Base-by-base conservation (phyloP, 106 monocot genomes). In the Dendrobium nobile region DNA sequence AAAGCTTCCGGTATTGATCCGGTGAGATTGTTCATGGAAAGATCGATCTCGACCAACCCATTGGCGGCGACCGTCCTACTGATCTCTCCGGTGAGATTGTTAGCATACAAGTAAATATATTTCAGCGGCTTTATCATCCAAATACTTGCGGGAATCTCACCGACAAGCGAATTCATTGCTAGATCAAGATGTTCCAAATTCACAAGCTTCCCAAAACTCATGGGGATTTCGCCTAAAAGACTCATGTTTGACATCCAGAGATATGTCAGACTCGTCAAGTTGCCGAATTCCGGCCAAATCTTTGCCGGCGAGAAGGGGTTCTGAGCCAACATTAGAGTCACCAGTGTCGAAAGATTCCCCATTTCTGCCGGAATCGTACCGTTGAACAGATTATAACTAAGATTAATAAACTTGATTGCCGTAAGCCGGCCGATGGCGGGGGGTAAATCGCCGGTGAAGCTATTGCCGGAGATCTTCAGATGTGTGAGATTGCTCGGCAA, bases 371-470 rank as follows among this genome's bases (percentile, higher is more conserved):
- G 88, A 45, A 89, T 82, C 4, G 83, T 67, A 41, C 91, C 94
- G n/a, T 83, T 81, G 76, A 92, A 89, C 41, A 73, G 43, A 79
- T 95, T 95, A 56, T 22, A 40, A 22, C 84, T 82, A 27, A 95
- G 85, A 1, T 9, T 0, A 0, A 95, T 84, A 6, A 6, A 18
- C 22, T 72, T 54, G 15, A 95, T 80, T 16, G 33, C 56, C 43
- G 83, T 16, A n/a, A 92, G 74, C 17, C 31, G 37, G 24, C 78
- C 85, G 19, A 95, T 73, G 28, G 85, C 37, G 0, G 77, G 24
- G 5, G 95, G 92, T 2, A 95, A 77, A 19, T 85, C 78, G 72
- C 89, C 95, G 26, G 84, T 73, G 80, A 95, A 89, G 72, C 86
- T 88, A 81, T 92, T 95, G 54, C 40, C 41, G 19, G 56, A 65